These are phyloP conservation scores for Colletotrichum spinosum DNA, from an alignment of 2,329 filamentous ascomycete species.

Conservation along the genomic window DNA sequence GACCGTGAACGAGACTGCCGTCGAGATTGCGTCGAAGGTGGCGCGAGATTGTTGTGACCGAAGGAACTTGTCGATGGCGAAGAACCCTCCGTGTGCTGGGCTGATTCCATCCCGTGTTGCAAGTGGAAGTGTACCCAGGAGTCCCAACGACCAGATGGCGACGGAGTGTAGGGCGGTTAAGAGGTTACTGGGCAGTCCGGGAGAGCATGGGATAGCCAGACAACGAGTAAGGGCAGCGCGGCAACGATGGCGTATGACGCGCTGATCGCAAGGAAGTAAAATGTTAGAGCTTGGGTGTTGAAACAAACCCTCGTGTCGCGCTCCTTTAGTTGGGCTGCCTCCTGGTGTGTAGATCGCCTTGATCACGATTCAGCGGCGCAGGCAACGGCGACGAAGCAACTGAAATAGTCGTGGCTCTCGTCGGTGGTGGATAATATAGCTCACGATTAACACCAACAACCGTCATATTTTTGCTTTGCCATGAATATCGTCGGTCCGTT, in stretches of 20 bases:
- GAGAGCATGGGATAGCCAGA: conserved; percentile 4
- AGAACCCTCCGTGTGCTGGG: conserved; percentile 32
- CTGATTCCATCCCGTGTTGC: conserved; percentile 30
- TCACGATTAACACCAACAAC: conserved; percentile 16
- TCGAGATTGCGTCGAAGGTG: conserved; percentile 16
- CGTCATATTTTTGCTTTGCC: conserved; percentile 31
- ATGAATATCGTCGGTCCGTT: conserved; percentile 32
- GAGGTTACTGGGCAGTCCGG: neutral
- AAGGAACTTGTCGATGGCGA: conserved; percentile 9
- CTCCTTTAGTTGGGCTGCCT: conserved; percentile 12
- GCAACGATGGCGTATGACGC: conserved; percentile 23
- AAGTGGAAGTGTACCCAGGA: conserved; percentile 1
- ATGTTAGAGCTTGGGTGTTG: conserved; percentile 27
- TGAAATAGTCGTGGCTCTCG: neutral
- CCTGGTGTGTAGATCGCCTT: conserved; percentile 28
- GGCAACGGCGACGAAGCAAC: conserved; percentile 1
- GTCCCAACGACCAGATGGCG: neutral
- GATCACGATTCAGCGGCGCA: conserved; percentile 27
- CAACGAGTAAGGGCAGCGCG: conserved; percentile 5
- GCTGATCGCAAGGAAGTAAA: conserved; percentile 21
- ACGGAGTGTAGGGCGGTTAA: conserved; percentile 16
- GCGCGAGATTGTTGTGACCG: neutral
- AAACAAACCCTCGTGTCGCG: conserved; percentile 35
- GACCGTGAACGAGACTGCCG: neutral
- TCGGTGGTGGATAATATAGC: conserved; percentile 8